Conservation (phyloP, 1,284 basidiomycete genomes). For the Macrocystidia cucumis region DNA sequence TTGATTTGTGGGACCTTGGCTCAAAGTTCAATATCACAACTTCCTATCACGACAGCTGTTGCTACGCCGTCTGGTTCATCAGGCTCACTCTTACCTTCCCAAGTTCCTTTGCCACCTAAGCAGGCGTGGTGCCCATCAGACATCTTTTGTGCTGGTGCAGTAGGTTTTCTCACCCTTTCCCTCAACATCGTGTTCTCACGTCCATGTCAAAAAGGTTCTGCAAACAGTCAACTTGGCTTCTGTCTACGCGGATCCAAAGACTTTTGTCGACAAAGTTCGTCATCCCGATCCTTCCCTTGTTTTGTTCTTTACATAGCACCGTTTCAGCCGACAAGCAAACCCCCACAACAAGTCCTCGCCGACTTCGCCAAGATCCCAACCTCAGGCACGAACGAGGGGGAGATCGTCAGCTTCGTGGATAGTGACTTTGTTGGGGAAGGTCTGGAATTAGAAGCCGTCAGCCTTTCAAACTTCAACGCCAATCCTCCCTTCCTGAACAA, state of each 20-base stretch:
- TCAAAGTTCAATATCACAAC: constrained; percentile 11
- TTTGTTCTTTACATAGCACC: constrained; percentile 2
- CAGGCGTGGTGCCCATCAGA: constrained; percentile 78
- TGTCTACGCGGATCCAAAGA: constrained; percentile 80
- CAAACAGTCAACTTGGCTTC: constrained; percentile 81
- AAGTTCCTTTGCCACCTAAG: constrained; percentile 58
- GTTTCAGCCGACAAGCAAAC: constrained; percentile 60
- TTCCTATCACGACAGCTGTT: constrained; percentile 50
- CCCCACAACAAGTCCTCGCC: constrained; percentile 56
- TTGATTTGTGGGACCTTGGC: not conserved
- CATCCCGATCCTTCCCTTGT: not conserved
- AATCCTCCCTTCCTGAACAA: constrained; percentile 67
- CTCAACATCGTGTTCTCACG: constrained; percentile 3
- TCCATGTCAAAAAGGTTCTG: constrained; percentile 42
- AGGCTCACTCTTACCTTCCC: constrained; percentile 52
- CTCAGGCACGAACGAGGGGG: constrained; percentile 41
- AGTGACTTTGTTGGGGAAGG: constrained; percentile 83
- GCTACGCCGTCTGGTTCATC: constrained; percentile 57
- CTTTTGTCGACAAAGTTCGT: constrained; percentile 73
- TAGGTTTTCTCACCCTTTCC: constrained; percentile 28
- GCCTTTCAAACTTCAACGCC: constrained; percentile 55
- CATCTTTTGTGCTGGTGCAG: constrained; percentile 77
- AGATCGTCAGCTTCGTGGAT: constrained; percentile 66
- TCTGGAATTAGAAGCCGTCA: constrained; percentile 64
- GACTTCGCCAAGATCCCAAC: constrained; percentile 58